phyloP scores from a whole-genome alignment of 306 rosid genomes.

The Rubus parviflorus region DNA sequence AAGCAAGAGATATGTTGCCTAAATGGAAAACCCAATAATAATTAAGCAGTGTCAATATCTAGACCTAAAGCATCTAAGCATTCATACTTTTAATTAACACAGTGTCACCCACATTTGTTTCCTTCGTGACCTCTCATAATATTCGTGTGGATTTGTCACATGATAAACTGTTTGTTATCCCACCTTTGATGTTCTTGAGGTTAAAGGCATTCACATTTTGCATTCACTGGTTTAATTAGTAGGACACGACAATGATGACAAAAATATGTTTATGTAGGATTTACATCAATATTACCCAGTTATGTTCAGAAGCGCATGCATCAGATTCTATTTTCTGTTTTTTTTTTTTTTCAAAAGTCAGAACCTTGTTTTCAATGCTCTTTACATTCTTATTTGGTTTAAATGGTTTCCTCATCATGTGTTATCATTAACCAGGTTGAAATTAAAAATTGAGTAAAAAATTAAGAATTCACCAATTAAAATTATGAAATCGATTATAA shows the following conservation, averaged over 20 bases:
- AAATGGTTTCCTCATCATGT: too few species aligned
- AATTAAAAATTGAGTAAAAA: too few species aligned
- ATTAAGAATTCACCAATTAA: too few species aligned
- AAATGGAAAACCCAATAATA: not conserved
- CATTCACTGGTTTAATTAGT: not conserved
- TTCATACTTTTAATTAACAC: constrained; percentile 3
- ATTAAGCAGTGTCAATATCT: not conserved
- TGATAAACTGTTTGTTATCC: constrained; percentile 30
- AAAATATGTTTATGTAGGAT: too few species aligned
- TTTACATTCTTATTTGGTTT: too few species aligned
- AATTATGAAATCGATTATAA: too few species aligned
- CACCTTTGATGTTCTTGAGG: constrained; percentile 6
- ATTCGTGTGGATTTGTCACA: constrained; percentile 15
- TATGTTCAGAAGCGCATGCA: too few species aligned
- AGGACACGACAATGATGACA: not conserved
- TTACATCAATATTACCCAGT: too few species aligned
- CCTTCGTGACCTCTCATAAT: not conserved
- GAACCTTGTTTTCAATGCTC: too few species aligned
- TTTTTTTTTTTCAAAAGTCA: too few species aligned
- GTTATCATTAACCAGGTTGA: too few species aligned
- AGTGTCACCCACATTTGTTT: constrained; percentile 14
- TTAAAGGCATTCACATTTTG: not conserved
- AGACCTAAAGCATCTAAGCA: not conserved
- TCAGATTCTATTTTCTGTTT: too few species aligned
- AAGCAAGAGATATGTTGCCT: not conserved